Evolutionary conservation across 495 filamentous ascomycete species (phyloP).

Genomic region (Endocarpon pusillum): DNA sequence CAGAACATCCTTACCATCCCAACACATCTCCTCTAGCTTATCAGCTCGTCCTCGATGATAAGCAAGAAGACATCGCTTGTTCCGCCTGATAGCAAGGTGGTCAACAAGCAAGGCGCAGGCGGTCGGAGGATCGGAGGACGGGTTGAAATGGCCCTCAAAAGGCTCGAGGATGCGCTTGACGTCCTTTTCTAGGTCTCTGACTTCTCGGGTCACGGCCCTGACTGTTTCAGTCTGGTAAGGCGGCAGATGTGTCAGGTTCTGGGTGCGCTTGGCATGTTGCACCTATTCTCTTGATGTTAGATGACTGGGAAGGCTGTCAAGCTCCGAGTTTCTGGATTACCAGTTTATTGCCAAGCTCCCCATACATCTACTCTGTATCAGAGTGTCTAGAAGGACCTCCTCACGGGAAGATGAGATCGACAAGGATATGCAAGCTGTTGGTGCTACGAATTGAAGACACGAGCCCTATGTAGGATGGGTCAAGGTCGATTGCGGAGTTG

Average conservation of each 20-base stretch:
- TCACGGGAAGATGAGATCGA: too few species aligned
- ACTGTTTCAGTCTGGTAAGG: conserved; percentile 89
- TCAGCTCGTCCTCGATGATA: conserved; percentile 84
- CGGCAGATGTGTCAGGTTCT: conserved; percentile 72
- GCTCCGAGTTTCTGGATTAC: conserved; percentile 22
- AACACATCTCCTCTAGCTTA: conserved; percentile 86
- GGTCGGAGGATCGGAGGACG: conserved; percentile 62
- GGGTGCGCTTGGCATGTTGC: conserved; percentile 92
- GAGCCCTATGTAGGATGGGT: too few species aligned
- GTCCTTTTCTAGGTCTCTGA: conserved; percentile 86
- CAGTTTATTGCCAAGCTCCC: conserved; percentile 76
- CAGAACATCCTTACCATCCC: conserved; percentile 68
- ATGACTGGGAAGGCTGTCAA: not conserved
- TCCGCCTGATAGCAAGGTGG: conserved; percentile 85
- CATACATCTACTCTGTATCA: too few species aligned
- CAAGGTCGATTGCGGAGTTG: too few species aligned
- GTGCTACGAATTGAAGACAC: too few species aligned
- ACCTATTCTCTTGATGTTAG: conserved; percentile 35
- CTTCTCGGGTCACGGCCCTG: conserved; percentile 72
- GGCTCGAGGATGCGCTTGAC: conserved; percentile 64
- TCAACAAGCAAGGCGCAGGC: conserved; percentile 83
- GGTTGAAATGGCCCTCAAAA: conserved; percentile 72
- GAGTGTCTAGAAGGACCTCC: too few species aligned
- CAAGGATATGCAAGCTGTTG: too few species aligned
- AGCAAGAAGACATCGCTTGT: conserved; percentile 89